phyloP scores from a whole-genome alignment of 2,329 filamentous ascomycete species.

The Fusarium acutatum region DNA sequence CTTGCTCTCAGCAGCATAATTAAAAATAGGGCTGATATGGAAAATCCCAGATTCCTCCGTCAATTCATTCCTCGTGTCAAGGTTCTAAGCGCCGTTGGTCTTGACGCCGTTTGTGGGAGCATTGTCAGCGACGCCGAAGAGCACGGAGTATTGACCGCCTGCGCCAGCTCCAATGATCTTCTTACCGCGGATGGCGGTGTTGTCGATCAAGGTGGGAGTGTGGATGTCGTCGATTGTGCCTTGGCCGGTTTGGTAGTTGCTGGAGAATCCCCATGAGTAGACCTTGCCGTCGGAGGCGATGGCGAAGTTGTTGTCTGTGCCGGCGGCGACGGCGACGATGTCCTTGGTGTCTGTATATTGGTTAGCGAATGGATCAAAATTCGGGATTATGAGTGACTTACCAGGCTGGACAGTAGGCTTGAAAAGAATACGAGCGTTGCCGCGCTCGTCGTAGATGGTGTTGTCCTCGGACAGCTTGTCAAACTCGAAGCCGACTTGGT shows the following conservation, averaged over 20 bases:
- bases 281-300: conserved; percentile 75
- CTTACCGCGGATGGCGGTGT: conserved; percentile 80
- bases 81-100: conserved; percentile 33
- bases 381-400: conserved; percentile 42
- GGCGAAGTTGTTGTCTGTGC: conserved; percentile 78
- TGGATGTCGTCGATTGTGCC: conserved; percentile 82
- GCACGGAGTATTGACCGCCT: conserved; percentile 83
- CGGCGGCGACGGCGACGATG: conserved; percentile 65
- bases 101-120: conserved; percentile 44
- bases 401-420: conserved; percentile 53
- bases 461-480: conserved; percentile 58
- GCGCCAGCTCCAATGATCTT: conserved; percentile 81
- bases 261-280: conserved; percentile 83
- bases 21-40: conserved; percentile 24
- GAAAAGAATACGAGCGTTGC: conserved; percentile 70
- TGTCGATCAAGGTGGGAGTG: conserved; percentile 81
- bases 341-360: conserved; percentile 57
- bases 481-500: conserved; percentile 65
- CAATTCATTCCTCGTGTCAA: conserved; percentile 12
- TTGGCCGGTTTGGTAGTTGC: conserved; percentile 81
- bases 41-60: conserved; percentile 14
- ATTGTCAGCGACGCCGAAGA: conserved; percentile 57
- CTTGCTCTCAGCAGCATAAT: conserved; percentile 16
- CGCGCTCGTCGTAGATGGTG: conserved; percentile 69
- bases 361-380: not conserved